Conservation (phyloP, 1,139 yeast genomes). For the Scheffersomyces parashehatae region DNA sequence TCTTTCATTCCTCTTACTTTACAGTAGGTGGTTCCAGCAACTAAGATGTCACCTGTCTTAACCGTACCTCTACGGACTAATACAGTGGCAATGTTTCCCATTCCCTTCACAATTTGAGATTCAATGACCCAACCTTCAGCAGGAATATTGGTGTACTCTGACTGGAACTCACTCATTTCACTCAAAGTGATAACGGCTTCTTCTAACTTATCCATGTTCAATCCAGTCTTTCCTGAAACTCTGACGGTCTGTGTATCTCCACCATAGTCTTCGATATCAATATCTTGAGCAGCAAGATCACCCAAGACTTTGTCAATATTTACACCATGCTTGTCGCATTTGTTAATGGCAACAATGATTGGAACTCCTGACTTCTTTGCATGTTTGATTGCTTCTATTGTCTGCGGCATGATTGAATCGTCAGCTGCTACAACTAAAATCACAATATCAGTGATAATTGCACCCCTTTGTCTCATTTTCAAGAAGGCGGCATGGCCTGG, state of each 20-base stretch:
- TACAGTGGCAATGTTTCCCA: constrained; percentile 86
- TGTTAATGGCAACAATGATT: constrained; percentile 87
- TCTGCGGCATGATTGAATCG: constrained; percentile 97
- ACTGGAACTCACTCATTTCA: constrained; percentile 76
- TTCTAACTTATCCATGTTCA: constrained; percentile 85
- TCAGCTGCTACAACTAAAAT: constrained; percentile 96
- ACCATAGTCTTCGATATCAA: constrained; percentile 90
- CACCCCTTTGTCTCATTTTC: constrained; percentile 96
- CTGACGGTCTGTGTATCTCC: constrained; percentile 92
- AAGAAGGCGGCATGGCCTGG: constrained; percentile 98
- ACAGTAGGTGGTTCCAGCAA: constrained; percentile 86
- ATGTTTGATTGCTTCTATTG: constrained; percentile 93
- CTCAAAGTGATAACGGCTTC: constrained; percentile 86
- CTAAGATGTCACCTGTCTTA: constrained; percentile 66
- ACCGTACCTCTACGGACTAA: constrained; percentile 79
- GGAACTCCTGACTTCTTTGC: constrained; percentile 85
- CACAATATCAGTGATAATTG: constrained; percentile 89
- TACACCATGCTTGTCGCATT: constrained; percentile 81
- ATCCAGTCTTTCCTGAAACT: constrained; percentile 82
- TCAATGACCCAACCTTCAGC: constrained; percentile 92
- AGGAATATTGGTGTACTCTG: constrained; percentile 54
- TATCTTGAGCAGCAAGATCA: constrained; percentile 74
- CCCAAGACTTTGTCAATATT: constrained; percentile 71
- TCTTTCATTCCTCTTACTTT: constrained; percentile 82
- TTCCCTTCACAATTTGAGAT: constrained; percentile 76